phyloP scores from a whole-genome alignment of 352 stramenopile genomes.

The Phytopythium ostracodes region DNA sequence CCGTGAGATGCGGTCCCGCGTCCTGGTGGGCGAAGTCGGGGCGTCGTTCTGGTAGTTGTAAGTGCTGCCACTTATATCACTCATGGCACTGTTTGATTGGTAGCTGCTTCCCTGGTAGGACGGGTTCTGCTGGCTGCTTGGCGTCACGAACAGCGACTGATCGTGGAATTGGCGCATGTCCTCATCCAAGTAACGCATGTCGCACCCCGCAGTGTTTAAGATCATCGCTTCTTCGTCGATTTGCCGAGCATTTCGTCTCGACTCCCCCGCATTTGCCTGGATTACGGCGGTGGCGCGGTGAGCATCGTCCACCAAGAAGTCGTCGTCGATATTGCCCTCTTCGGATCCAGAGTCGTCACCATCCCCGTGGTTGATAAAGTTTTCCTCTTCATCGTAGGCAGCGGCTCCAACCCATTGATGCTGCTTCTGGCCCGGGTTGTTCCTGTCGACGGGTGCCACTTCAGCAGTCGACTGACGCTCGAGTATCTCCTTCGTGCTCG shows the following conservation, averaged over 20 bases:
- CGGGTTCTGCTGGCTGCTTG: background rate
- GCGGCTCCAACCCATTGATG: background rate
- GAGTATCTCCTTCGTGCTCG: slow-evolving; percentile 26
- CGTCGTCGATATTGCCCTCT: slow-evolving; percentile 8
- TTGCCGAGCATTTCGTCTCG: background rate
- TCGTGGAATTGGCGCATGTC: slow-evolving; percentile 77
- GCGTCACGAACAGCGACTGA: slow-evolving; percentile 37
- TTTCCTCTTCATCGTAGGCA: slow-evolving; percentile 6
- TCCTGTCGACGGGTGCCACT: background rate
- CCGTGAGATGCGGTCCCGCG: slow-evolving; percentile 2
- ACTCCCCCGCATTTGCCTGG: background rate
- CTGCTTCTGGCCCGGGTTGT: background rate
- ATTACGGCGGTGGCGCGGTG: background rate
- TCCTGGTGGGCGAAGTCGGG: slow-evolving; percentile 6
- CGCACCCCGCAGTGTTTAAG: slow-evolving; percentile 50
- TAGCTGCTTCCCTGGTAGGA: background rate
- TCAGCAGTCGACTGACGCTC: slow-evolving; percentile 26
- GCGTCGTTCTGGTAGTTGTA: slow-evolving; percentile 1
- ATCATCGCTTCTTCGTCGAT: slow-evolving; percentile 30
- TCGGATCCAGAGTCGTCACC: slow-evolving; percentile 11
- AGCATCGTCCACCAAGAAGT: slow-evolving; percentile 4
- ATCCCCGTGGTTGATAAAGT: slow-evolving; percentile 14
- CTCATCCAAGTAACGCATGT: slow-evolving; percentile 54
- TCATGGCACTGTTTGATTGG: slow-evolving; percentile 1
- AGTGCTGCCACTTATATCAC: background rate